Evolutionary conservation across 352 stramenopile species (phyloP).

Genomic region (Globisporangium cystogenes): DNA sequence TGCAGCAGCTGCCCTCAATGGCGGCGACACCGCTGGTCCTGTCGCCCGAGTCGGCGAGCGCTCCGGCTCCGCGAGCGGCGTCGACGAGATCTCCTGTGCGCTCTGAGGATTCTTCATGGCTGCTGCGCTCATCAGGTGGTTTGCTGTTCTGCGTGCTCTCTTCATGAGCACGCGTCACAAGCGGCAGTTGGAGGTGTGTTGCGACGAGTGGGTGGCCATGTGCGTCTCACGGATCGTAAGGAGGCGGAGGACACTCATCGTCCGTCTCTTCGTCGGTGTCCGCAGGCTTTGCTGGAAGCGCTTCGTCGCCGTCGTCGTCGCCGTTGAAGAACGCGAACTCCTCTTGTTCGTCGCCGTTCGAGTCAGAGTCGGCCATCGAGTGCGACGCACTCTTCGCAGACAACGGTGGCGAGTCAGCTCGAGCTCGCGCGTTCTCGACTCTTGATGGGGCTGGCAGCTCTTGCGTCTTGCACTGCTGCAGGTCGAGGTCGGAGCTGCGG

Average conservation of each 20-base stretch:
- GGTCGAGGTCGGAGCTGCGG: no score
- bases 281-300: neutral
- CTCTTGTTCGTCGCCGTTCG: neutral
- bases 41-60: neutral
- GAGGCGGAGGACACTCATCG: no score
- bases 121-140: no score
- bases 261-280: neutral
- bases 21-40: neutral
- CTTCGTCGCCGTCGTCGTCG: constrained; percentile 2
- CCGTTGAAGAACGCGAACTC: constrained; percentile 9
- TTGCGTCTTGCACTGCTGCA: no score
- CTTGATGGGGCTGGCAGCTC: no score
- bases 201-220: no score
- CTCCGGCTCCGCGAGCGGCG: constrained; percentile 3
- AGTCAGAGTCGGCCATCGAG: neutral
- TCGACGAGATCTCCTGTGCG: constrained; percentile 11
- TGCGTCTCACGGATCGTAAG: neutral
- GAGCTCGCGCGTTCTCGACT: no score
- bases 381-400: no score
- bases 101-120: constrained; percentile 4
- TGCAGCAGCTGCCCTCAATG: no score
- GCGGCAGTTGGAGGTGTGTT: neutral
- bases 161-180: no score
- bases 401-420: no score
- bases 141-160: neutral